Evolutionary conservation across 768 basidiomycete genomes (phyloP), one percentile per base, ranked within the genome.

Genomic region (Leucogyrophana mollusca): DNA sequence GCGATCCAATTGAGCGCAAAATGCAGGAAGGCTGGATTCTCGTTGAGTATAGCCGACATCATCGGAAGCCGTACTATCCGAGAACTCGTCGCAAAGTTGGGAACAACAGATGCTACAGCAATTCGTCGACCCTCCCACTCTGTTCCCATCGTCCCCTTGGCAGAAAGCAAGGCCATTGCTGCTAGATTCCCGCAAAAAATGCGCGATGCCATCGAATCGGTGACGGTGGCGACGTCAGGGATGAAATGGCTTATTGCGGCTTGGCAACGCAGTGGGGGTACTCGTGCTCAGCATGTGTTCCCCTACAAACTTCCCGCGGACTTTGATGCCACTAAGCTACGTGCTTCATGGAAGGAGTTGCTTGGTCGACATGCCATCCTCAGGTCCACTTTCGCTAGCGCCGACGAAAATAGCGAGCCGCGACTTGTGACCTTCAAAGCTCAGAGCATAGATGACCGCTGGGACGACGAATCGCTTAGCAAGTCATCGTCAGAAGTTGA

Each of bases 221-320:
- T 68, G 32, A 47, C 53, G 7, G 37, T 18, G 9, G 56, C 59
- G n/a, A 53, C 65, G 0, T 46, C 66, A 5, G 66, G 66, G 5
- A 67, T 67, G 65, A 64, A 66, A 38, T 67, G 66, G 66, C 45
- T 64, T 47, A 45, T 75, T 20, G 72, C 70, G 7, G 73, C 70
- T 21, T 78, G 76, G 76, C 67, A 72, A 46, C 57, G 57, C 33
- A 74, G 72, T 42, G 49, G 52, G n/a, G 60, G 66, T 25, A 65
- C 67, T 6, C 65, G 70, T 17, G 76, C 68, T 49, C 74, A 76
- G 40, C 68, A 71, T 49, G 68, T 66, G 27, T 77, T 77, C 42
- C 68, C 69, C 3, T 76, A 69, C 44, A 56, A 56, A 34, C 58
- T 76, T 17, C 53, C 64, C 2, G 27, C 49, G 2, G 50, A 62